Percentiles rank a stretch among this genome's conserved stretches.
phyloP scores from a whole-genome alignment of 352 stramenopile genomes.

The Pythium aquatile region DNA sequence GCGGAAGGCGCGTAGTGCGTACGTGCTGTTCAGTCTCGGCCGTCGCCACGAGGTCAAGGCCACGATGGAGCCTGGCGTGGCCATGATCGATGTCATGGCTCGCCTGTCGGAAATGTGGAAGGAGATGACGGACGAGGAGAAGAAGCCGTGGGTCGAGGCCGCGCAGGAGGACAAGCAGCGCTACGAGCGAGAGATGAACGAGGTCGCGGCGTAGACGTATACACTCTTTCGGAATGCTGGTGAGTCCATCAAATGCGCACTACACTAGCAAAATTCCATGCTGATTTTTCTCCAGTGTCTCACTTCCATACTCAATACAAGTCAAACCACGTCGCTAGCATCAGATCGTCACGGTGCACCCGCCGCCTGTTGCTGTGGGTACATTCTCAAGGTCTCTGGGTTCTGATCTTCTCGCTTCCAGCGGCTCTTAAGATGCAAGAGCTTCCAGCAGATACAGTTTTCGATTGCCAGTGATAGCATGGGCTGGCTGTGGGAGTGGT shows the following conservation, averaged over 20 bases:
- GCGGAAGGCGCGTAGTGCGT: constrained; percentile 36
- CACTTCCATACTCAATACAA: background rate
- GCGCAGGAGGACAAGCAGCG: constrained; percentile 30
- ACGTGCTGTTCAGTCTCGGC: constrained; percentile 43
- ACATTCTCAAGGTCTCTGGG: background rate
- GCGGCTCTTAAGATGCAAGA: background rate
- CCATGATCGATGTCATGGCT: constrained; percentile 38
- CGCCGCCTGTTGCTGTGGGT: background rate
- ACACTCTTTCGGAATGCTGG: constrained; percentile 16
- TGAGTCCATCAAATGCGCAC: background rate
- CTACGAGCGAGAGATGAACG: constrained; percentile 63
- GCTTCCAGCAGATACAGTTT: background rate
- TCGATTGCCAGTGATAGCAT: background rate
- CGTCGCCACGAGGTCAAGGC: constrained; percentile 35
- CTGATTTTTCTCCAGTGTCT: background rate
- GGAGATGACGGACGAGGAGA: constrained; percentile 37
- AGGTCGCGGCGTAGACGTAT: constrained; percentile 30
- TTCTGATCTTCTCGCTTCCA: background rate
- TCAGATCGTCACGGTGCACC: background rate
- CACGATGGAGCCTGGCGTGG: constrained; percentile 32
- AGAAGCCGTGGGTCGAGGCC: constrained; percentile 32
- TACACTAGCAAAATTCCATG: background rate
- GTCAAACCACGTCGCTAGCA: background rate
- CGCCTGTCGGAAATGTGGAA: constrained; percentile 37
- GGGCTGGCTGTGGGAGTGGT: background rate